A percentile compares a stretch with the other conserved stretches of the same genome.
Conservation (phyloP, 371 early-diverging fungal genomes). For the Capillidium heterosporum region DNA sequence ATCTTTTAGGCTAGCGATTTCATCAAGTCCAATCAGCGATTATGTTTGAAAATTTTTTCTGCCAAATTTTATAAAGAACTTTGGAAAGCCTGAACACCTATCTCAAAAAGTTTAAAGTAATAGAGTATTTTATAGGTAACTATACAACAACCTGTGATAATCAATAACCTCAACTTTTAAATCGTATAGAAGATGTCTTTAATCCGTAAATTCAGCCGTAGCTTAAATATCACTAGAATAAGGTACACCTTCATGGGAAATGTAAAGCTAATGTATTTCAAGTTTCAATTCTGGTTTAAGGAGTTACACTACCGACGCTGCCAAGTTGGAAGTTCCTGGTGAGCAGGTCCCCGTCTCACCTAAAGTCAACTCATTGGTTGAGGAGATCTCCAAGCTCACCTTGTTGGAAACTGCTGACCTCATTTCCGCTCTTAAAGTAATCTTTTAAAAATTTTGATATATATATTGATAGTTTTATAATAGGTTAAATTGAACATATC, state of each 20-base stretch:
- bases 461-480: neutral
- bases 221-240: neutral
- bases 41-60: no score
- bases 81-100: no score
- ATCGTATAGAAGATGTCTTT: no score
- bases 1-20: neutral
- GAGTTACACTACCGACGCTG: neutral
- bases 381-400: conserved; percentile 69
- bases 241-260: neutral
- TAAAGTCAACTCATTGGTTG: conserved; percentile 65
- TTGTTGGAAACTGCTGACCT: conserved; percentile 82
- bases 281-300: neutral
- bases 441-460: neutral
- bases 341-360: conserved; percentile 13
- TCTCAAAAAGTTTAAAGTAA: no score
- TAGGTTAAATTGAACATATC: conserved; percentile 79
- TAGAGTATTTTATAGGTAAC: no score
- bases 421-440: conserved; percentile 72
- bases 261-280: neutral
- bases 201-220: no score
- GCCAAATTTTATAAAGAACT: no score
- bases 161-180: no score
- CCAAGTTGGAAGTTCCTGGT: neutral
- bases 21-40: no score
- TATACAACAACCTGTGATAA: no score